Percentiles rank a stretch among this genome's conserved stretches.
Conservation (phyloP, 331 rosid species). For the Pyracantha coccinea region DNA sequence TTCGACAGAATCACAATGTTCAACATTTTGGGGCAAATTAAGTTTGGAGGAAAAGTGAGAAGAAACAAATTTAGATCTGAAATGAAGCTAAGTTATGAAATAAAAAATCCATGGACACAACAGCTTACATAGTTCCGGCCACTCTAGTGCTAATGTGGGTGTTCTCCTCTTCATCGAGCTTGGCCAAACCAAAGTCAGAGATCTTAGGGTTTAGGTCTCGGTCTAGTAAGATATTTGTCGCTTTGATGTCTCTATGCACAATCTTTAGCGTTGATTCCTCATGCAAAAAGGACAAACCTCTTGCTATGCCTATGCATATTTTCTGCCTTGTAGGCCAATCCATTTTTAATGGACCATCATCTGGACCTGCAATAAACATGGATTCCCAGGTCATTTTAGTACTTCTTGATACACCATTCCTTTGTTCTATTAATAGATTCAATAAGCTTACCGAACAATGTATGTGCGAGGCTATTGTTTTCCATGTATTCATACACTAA, state of each 20-base stretch:
- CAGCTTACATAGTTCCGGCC: conserved; percentile 27
- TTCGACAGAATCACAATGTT: no score
- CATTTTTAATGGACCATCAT: conserved; percentile 3
- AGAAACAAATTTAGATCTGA: no score
- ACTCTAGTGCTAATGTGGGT: conserved; percentile 31
- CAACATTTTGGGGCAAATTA: no score
- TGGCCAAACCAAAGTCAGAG: conserved; percentile 31
- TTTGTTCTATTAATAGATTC: not conserved
- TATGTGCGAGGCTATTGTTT: conserved; percentile 17
- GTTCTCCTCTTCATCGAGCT: conserved; percentile 28
- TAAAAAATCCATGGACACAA: not conserved
- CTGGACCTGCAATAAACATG: conserved; percentile 2
- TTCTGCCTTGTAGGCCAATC: conserved; percentile 30
- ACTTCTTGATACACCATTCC: not conserved
- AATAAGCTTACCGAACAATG: conserved; percentile 13
- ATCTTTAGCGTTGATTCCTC: conserved; percentile 27
- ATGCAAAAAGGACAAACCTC: conserved; percentile 25
- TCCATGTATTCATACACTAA: conserved; percentile 19
- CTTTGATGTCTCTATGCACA: conserved; percentile 30
- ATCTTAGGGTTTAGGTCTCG: conserved; percentile 23
- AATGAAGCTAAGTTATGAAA: not conserved
- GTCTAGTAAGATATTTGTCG: conserved; percentile 23
- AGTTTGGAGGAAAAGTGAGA: no score
- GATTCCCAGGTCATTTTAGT: not conserved
- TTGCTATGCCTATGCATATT: conserved; percentile 30